Evolutionary conservation across 2,329 filamentous ascomycete genomes (phyloP), one percentile per base, ranked within the genome.

Genomic region (Chrysoporthe cubensis): DNA sequence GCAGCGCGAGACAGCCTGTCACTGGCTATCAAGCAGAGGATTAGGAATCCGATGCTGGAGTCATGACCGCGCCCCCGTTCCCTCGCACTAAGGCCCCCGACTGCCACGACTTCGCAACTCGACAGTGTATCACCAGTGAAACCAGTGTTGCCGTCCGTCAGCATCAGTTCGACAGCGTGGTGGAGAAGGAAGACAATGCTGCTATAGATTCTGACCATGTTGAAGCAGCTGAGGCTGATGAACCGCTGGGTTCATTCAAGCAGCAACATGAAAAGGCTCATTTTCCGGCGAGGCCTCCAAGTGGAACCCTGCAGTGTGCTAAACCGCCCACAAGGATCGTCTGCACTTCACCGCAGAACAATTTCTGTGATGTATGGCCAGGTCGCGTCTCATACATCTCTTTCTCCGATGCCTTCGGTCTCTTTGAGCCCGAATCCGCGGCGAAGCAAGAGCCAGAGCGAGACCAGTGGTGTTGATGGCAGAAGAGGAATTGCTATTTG

Each of bases 31-130:
- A 54, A 13, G n/a, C 50, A 21, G 50, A 54, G 18, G 50, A 54
- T n/a, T 54, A 54, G 50, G 50, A 54, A 7, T 54, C 50, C 21
- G n/a, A 54, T 54, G 50, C 50, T 54, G 50, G 50, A 11, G 26
- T 26, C 9, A 32, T 54, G 26, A 32, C 50, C n/a, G 50, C 50
- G 7, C 50, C n/a, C 18, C 50, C 50, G 50, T 54, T 54, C 13
- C 50, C 50, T 21, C 50, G 50, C 44, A 46, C 13, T 14, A 46
- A 18, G 14, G 18, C 44, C 44, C 44, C 13, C 13, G 44, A 46
- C 44, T n/a, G 11, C 44, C 44, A 18, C 44, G 44, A 14, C 44
- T 46, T 16, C 44, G 44, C 11, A 46, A 46, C 13, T n/a, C 44
- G 44, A 46, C 44, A 46, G 14, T 13, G 13, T 13, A 18, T 13